These are phyloP conservation scores for Penicillium sp. DNA, from an alignment of 2,329 filamentous ascomycete species.

Conservation along the genomic window DNA sequence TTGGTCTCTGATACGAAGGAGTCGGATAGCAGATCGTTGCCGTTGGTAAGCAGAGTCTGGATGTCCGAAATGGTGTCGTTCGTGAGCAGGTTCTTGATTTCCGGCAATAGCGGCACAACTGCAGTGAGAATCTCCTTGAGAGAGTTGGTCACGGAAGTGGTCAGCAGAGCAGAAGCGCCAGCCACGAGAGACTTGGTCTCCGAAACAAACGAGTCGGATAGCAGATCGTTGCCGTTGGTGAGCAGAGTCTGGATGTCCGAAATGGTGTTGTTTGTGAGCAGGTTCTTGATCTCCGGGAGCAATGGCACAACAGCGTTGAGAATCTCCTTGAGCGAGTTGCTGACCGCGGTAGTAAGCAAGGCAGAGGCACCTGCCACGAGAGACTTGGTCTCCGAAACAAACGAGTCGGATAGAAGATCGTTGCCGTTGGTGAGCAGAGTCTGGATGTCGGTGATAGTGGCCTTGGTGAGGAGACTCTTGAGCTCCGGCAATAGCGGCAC, in stretches of 20 bases:
- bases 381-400: conserved; percentile 19
- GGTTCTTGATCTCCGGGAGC: conserved; percentile 19
- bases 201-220: conserved; percentile 22
- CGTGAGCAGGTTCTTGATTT: conserved; percentile 20
- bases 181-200: conserved; percentile 19
- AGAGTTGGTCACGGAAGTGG: conserved; percentile 14
- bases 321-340: conserved; percentile 20
- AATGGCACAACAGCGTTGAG: conserved; percentile 17
- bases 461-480: conserved; percentile 17
- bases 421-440: conserved; percentile 22
- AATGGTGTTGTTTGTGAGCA: conserved; percentile 18
- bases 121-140: conserved; percentile 19
- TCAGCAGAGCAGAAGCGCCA: conserved; percentile 21
- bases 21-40: conserved; percentile 10
- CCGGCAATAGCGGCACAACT: conserved; percentile 18
- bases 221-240: conserved; percentile 14
- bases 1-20: conserved; percentile 11
- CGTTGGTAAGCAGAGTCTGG: conserved; percentile 14
- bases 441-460: conserved; percentile 15
- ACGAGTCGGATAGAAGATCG: conserved; percentile 21
- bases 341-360: conserved; percentile 19
- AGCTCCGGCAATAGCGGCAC: conserved; percentile 19
- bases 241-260: conserved; percentile 13
- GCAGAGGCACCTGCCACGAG: conserved; percentile 19
- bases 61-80: conserved; percentile 14